A percentile compares a stretch with the other conserved stretches of the same genome.
These are phyloP conservation scores for Lipomyces chichibuensis DNA, from an alignment of 805 yeast genomes.

Conservation along the genomic window DNA sequence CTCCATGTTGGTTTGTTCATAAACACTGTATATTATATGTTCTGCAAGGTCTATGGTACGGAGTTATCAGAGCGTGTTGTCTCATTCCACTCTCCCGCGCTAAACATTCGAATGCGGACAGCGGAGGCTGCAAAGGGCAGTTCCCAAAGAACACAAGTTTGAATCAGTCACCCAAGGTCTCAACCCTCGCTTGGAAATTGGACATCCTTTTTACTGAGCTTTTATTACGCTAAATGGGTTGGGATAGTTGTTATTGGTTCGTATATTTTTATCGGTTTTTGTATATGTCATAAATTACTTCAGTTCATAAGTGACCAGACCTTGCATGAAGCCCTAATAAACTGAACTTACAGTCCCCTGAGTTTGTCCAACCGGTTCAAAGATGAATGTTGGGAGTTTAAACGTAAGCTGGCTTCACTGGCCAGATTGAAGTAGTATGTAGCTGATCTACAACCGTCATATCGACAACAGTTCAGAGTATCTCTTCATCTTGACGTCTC, in stretches of 20 bases:
- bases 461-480: not conserved
- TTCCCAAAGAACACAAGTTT: no score
- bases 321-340: not conserved
- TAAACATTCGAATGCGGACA: no score
- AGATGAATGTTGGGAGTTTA: not conserved
- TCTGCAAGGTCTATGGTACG: no score
- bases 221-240: not conserved
- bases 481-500: not conserved
- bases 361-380: not conserved
- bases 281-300: no score
- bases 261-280: no score
- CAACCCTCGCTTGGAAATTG: not conserved
- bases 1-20: constrained; percentile 13
- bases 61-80: no score
- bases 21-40: no score
- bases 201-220: no score
- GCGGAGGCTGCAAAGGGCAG: no score
- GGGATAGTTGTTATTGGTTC: not conserved
- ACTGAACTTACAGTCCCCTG: not conserved
- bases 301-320: not conserved
- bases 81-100: no score
- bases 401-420: not conserved
- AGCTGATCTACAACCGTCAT: not conserved
- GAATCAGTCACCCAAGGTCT: not conserved
- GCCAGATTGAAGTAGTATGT: not conserved